Evolutionary conservation across 169 alveolate genomes (phyloP).

Genomic region (Plasmodium reichenowi): DNA sequence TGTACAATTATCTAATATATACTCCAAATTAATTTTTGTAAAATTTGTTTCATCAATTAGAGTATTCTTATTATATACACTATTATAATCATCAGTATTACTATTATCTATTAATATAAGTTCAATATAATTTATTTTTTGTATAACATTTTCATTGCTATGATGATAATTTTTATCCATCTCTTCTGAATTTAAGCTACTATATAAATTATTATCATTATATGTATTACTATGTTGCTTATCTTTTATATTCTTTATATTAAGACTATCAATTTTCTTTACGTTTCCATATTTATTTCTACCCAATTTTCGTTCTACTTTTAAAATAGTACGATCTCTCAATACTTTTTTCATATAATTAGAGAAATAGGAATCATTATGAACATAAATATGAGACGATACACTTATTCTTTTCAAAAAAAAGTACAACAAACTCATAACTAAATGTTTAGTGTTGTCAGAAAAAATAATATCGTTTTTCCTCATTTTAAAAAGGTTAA

Average conservation of each 20-base stretch:
- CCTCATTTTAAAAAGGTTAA: constrained; percentile 38
- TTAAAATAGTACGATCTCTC: constrained; percentile 2
- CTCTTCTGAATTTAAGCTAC: not conserved
- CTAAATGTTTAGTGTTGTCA: constrained; percentile 35
- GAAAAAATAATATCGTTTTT: constrained; percentile 49
- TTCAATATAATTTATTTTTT: constrained; percentile 34
- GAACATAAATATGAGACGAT: constrained; percentile 28
- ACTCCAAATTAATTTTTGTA: constrained; percentile 12
- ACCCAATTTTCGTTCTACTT: not conserved
- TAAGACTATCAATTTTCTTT: not conserved
- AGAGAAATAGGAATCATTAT: constrained; percentile 47
- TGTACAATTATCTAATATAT: constrained; percentile 44
- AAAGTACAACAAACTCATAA: constrained; percentile 43
- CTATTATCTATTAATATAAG: constrained; percentile 7
- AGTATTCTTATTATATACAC: not conserved
- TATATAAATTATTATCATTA: not conserved
- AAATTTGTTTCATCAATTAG: not conserved
- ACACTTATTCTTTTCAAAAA: constrained; percentile 32
- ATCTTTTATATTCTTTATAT: not conserved
- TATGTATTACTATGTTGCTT: not conserved
- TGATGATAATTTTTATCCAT: not conserved
- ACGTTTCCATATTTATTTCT: not conserved
- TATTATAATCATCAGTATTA: not conserved
- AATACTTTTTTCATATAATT: constrained; percentile 44
- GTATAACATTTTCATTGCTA: not conserved